Base-by-base conservation (phyloP, 805 yeast genomes). In the Brettanomyces nanus region DNA sequence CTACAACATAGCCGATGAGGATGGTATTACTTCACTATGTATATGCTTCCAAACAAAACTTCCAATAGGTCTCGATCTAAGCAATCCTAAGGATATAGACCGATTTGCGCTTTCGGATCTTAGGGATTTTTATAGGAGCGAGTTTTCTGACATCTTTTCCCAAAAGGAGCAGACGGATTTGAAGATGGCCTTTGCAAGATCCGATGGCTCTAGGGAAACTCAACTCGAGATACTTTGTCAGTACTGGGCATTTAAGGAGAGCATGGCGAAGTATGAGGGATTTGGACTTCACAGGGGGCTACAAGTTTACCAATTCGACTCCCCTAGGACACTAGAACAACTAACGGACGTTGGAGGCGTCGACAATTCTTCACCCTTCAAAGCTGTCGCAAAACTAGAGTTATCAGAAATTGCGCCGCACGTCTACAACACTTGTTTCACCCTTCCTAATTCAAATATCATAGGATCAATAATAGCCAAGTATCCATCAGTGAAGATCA, bases 181-280 rank as follows among this genome's bases (percentile, higher is more conserved):
- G 6, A 39, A 42, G 5, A n/a, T 20, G 0, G 34, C 46, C 2
- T 39, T 49, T 15, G 23, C 26, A 14, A n/a, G n/a, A n/a, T n/a
- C n/a, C n/a, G 19, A 17, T 4, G 30, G 39, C 5, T 31, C 38
- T 10, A 28, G 41, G 6, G 40, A 36, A 1, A 38, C 33, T n/a
- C 44, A 50, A 6, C 45, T 62, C 13, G 28, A 36, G 11, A 25
- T 41, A 7, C 71, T 80, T 46, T 71, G 80, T 15, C 75, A 74
- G 28, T 65, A 70, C 26, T 85, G 95, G 95, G 82, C 95, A 0
- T 54, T 85, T 38, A 85, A 85, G 52, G 95, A 85, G 53, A 75
- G 85, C 17, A 81, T 75, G 49, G 70, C 84, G 5, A 85, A 85
- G 49, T 71, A 68, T 28, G 47, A 70, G 2, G 95, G 94, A 0